Evolutionary conservation across 306 rosid genomes (phyloP).

Genomic region (Arachis stenosperma): DNA sequence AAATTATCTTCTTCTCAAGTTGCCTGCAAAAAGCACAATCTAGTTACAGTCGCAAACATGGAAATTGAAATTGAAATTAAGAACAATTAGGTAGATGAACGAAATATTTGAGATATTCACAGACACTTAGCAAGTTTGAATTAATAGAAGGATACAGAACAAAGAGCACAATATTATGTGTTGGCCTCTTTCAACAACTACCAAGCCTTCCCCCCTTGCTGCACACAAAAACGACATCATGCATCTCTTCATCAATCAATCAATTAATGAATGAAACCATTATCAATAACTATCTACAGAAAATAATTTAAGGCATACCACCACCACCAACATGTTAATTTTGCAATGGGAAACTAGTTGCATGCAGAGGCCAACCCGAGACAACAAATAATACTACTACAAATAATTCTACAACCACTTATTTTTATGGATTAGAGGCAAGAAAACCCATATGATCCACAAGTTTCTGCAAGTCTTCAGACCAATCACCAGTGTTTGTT

Average conservation of each 20-base stretch:
- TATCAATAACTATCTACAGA: background rate
- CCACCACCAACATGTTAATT: conserved; percentile 31
- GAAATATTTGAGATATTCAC: conserved; percentile 5
- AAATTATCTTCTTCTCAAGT: too few relatives aligned
- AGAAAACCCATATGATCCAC: conserved; percentile 80
- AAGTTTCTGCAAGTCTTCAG: conserved; percentile 64
- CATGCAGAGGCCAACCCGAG: conserved; percentile 42
- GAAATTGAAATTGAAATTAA: background rate
- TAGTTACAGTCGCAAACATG: conserved; percentile 6
- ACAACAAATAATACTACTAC: background rate
- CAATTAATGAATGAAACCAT: background rate
- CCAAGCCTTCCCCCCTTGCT: conserved; percentile 49
- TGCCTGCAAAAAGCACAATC: conserved; percentile 47
- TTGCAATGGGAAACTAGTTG: conserved; percentile 28
- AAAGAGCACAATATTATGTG: conserved; percentile 35
- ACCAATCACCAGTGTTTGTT: conserved; percentile 55
- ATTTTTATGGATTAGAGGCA: conserved; percentile 43
- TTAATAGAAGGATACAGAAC: conserved; percentile 55
- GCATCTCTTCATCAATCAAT: conserved; percentile 20
- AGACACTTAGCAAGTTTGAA: background rate
- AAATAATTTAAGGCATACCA: conserved; percentile 39
- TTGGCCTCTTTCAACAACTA: conserved; percentile 55
- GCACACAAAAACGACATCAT: conserved; percentile 40
- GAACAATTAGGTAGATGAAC: background rate
- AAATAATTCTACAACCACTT: background rate